These are phyloP conservation scores for Mycothermus thermophilus DNA, from an alignment of 495 filamentous ascomycete species.

Conservation along the genomic window DNA sequence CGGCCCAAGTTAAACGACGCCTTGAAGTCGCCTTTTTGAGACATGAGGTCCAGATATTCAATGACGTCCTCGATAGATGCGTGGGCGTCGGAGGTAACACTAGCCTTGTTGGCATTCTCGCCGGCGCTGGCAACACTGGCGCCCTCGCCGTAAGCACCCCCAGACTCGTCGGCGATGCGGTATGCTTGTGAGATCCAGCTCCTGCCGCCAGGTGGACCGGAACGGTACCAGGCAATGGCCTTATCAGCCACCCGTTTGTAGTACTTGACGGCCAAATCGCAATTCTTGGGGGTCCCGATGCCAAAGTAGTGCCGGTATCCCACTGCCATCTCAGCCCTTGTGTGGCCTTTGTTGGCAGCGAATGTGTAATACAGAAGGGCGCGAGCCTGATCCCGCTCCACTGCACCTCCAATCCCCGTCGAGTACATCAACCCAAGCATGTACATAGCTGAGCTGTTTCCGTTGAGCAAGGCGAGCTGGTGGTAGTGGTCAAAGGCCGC, in stretches of 20 bases:
- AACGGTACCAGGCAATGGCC: slow-evolving; percentile 68
- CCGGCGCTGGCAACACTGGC: slow-evolving; percentile 86
- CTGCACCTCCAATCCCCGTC: slow-evolving; percentile 72
- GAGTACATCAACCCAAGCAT: slow-evolving; percentile 97
- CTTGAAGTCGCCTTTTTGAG: slow-evolving; percentile 82
- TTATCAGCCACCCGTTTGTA: slow-evolving; percentile 94
- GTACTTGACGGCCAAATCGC: slow-evolving; percentile 69
- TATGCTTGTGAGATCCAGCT: slow-evolving; percentile 60
- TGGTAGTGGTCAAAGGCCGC: slow-evolving; percentile 74
- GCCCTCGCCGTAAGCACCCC: slow-evolving; percentile 89
- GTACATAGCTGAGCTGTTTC: slow-evolving; percentile 83
- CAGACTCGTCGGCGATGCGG: slow-evolving; percentile 72
- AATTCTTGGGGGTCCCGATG: slow-evolving; percentile 72
- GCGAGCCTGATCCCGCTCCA: slow-evolving; percentile 81
- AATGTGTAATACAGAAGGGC: slow-evolving; percentile 90
- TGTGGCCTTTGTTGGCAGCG: slow-evolving; percentile 72
- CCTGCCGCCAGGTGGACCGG: slow-evolving; percentile 83
- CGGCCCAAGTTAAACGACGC: slow-evolving; percentile 80
- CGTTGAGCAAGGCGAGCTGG: slow-evolving; percentile 57
- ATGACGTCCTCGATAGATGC: slow-evolving; percentile 84
- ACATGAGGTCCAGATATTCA: slow-evolving; percentile 89
- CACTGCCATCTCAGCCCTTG: slow-evolving; percentile 82
- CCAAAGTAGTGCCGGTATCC: slow-evolving; percentile 78
- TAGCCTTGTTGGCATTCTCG: slow-evolving; percentile 60
- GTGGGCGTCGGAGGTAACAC: slow-evolving; percentile 55